Evolutionary conservation across 768 basidiomycete species (phyloP).

Genomic region (Hydnomerulius pinastri): DNA sequence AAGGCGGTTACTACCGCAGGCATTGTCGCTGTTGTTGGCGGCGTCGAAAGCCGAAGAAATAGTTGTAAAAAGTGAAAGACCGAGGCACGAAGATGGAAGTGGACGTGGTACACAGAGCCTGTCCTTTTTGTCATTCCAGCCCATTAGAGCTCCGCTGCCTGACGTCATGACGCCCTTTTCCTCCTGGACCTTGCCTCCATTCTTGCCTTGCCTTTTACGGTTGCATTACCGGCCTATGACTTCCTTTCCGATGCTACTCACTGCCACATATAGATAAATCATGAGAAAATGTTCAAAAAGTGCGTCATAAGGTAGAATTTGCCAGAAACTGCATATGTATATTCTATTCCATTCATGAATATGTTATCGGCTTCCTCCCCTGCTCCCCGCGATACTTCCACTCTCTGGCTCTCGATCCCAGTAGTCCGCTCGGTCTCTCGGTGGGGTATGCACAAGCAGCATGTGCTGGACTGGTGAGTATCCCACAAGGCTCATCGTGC

Average conservation of each 20-base stretch:
- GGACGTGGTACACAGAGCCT: constrained; percentile 14
- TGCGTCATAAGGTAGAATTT: neutral
- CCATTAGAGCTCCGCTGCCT: constrained; percentile 35
- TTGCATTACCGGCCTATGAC: neutral
- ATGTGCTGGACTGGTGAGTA: constrained; percentile 78
- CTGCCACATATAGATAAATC: neutral
- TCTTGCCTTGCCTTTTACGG: constrained; percentile 13
- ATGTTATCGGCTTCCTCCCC: constrained; percentile 7
- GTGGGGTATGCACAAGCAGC: constrained; percentile 67
- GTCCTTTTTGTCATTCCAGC: constrained; percentile 33
- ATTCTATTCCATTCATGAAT: neutral
- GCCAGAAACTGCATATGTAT: neutral
- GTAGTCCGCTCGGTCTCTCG: constrained; percentile 46
- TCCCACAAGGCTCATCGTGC: constrained; percentile 61
- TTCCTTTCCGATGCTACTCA: neutral
- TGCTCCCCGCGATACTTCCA: constrained; percentile 6
- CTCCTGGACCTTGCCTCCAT: constrained; percentile 7
- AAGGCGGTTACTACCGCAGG: constrained; percentile 83
- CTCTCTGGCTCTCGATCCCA: constrained; percentile 35
- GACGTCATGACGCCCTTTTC: constrained; percentile 29
- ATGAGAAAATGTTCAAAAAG: neutral
- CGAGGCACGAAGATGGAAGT: constrained; percentile 4
- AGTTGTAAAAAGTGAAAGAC: neutral
- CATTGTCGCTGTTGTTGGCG: constrained; percentile 41
- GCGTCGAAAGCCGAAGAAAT: constrained; percentile 1